Conservation (phyloP, 192 early-diverging fungal species). For the Paraglomus occultum region DNA sequence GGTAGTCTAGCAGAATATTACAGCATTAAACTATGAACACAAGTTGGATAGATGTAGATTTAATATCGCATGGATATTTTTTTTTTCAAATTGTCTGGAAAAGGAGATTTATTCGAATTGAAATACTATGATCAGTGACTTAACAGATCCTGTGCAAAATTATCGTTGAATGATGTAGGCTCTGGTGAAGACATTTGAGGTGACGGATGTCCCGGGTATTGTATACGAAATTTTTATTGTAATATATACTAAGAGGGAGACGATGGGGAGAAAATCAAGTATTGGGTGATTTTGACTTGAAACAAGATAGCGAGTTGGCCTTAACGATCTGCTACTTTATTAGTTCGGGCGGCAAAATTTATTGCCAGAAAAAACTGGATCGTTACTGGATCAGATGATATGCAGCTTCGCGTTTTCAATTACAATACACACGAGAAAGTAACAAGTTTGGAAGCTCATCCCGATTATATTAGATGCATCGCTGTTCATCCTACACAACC, state of each 20-base stretch:
- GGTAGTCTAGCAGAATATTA: background rate
- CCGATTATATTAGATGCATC: constrained; percentile 94
- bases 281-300: background rate
- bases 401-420: constrained; percentile 97
- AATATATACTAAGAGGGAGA: background rate
- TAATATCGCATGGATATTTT: background rate
- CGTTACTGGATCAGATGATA: constrained; percentile 95
- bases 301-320: background rate
- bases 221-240: no score
- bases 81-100: background rate
- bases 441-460: constrained; percentile 91
- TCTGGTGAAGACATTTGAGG: constrained; percentile 96
- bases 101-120: background rate
- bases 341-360: constrained; percentile 97
- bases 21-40: background rate
- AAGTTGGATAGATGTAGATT: background rate
- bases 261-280: background rate
- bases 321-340: background rate
- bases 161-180: constrained; percentile 49
- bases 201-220: constrained; percentile 85
- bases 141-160: background rate
- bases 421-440: constrained; percentile 99
- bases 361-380: constrained; percentile 98
- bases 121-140: background rate
- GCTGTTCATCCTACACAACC: constrained; percentile 98